Base-by-base conservation (phyloP, 1,284 basidiomycete species). In the Ustilago sp. region DNA sequence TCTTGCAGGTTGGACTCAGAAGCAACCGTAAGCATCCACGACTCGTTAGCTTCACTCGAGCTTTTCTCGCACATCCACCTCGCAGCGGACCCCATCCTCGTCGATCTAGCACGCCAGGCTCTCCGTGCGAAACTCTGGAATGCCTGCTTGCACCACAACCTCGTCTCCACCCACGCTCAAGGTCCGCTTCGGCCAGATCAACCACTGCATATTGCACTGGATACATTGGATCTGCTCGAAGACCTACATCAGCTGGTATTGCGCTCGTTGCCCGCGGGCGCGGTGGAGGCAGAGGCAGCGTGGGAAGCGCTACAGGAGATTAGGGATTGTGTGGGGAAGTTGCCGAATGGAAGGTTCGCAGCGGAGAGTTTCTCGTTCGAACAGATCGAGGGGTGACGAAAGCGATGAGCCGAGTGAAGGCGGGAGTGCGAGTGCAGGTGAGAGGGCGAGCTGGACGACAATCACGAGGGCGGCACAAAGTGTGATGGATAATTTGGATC, bases 141-240 rank as follows among this genome's bases (percentile, higher is more conserved):
- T 23, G 66, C 69, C 0, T 77, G 69, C n/a, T 45, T 69, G 8
- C 36, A 51, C 8, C 74, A 77, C 63, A 32, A 58, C 7, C 63
- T 73, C 19, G 48, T 77, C 19, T 52, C 56, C 2, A 34, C 62
- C 8, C 39, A 68, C 8, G 53, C 59, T 12, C 55, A 48, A 7
- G 64, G 39, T 3, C 69, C 67, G 2, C 36, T 77, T 32, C 55
- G 63, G n/a, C 63, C 69, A 38, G 69, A 73, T 23, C 69, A 71
- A 53, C 65, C 66, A n/a, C 51, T 77, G 9, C 74, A 73, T 38
- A 66, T 77, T 31, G 74, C 69, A 8, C 63, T 77, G 15, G 69
- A 73, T 35, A 69, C 69, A 39, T 60, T 77, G 9, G 74, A 77
- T 43, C 47, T 77, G 56, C 67, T 77, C 23, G 74, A 77, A 17